Conservation (phyloP, 495 filamentous ascomycete species). For the Ascobolus immersus region DNA sequence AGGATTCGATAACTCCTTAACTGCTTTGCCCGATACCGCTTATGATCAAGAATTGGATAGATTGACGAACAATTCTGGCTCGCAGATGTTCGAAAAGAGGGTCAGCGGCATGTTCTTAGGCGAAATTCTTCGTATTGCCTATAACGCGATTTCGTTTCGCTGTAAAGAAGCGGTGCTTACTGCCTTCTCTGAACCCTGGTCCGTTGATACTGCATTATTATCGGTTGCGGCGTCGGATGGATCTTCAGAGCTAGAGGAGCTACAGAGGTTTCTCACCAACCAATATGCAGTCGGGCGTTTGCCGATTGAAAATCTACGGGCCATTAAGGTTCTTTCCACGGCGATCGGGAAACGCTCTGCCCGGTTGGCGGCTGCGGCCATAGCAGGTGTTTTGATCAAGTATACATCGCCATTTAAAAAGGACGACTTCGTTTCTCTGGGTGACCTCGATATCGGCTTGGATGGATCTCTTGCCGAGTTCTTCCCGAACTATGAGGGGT, state of each 20-base stretch:
- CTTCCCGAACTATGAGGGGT: constrained; percentile 64
- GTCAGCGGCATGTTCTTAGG: constrained; percentile 96
- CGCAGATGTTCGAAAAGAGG: constrained; percentile 98
- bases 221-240: constrained; percentile 56
- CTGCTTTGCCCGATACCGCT: constrained; percentile 56
- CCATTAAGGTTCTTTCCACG: constrained; percentile 51
- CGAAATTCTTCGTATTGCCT: constrained; percentile 63
- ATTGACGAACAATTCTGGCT: constrained; percentile 67
- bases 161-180: constrained; percentile 34
- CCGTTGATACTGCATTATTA: constrained; percentile 66
- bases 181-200: constrained; percentile 56
- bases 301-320: constrained; percentile 54
- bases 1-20: constrained; percentile 82
- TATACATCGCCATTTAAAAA: constrained; percentile 20
- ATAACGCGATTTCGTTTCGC: no score
- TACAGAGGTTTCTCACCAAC: constrained; percentile 50
- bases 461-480: constrained; percentile 79
- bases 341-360: constrained; percentile 76
- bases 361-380: constrained; percentile 61
- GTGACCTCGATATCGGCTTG: constrained; percentile 65
- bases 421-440: constrained; percentile 19
- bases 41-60: constrained; percentile 62
- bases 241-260: constrained; percentile 31
- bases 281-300: constrained; percentile 36
- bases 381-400: constrained; percentile 55